Conservation (phyloP, 2,329 filamentous ascomycete genomes). For the Neofusicoccum parvum region DNA sequence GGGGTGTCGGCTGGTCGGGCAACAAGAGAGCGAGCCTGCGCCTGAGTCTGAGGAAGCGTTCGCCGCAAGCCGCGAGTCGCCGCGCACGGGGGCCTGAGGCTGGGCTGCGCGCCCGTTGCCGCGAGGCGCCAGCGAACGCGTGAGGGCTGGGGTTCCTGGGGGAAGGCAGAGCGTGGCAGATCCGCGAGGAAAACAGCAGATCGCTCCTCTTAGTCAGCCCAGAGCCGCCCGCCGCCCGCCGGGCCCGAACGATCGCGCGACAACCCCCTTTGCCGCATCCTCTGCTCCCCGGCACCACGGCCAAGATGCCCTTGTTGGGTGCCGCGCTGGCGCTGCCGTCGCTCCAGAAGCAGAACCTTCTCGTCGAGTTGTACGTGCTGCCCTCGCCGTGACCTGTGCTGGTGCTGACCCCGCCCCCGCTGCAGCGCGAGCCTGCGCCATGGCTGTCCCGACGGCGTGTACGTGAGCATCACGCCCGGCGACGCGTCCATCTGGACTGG, state of each 20-base stretch:
- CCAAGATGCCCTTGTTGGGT: constrained; percentile 21
- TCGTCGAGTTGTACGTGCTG: constrained; percentile 74
- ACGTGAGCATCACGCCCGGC: constrained; percentile 79
- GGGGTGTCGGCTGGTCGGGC: neutral
- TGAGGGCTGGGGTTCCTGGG: constrained; percentile 1
- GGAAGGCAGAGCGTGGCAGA: neutral
- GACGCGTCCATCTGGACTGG: constrained; percentile 84
- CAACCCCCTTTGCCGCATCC: constrained; percentile 1
- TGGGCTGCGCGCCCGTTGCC: constrained; percentile 9
- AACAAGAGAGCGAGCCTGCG: neutral
- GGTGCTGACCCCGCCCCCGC: neutral
- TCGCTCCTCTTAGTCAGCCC: neutral
- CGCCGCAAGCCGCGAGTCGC: constrained; percentile 5
- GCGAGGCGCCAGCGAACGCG: neutral
- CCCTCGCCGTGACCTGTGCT: constrained; percentile 23
- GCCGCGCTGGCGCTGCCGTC: constrained; percentile 36
- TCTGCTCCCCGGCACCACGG: constrained; percentile 10
- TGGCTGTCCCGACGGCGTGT: constrained; percentile 82
- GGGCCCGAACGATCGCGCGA: constrained; percentile 1
- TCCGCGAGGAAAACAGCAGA: neutral
- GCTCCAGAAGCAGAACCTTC: constrained; percentile 73
- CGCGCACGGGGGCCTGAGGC: constrained; percentile 4
- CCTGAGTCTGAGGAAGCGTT: constrained; percentile 6
- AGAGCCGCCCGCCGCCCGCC: neutral
- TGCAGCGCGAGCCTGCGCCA: constrained; percentile 76